These are phyloP conservation scores for Senna siamea DNA, from an alignment of 306 rosid species.

Conservation along the genomic window DNA sequence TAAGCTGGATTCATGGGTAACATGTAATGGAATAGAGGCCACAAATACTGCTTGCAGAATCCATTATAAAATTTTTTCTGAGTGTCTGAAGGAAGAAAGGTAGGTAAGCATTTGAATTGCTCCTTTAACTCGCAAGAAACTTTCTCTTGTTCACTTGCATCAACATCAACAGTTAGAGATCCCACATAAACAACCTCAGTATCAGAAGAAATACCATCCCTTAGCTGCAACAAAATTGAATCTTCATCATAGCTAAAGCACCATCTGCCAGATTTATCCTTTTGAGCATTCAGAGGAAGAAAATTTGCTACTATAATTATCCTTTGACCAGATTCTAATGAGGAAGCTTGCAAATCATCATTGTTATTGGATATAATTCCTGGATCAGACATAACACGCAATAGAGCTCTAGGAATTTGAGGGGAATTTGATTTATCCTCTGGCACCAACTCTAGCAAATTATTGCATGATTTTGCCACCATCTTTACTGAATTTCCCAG, in stretches of 20 bases:
- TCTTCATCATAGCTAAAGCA: constrained; percentile 76
- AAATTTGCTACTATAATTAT: constrained; percentile 68
- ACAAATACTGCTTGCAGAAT: constrained; percentile 75
- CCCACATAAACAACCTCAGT: constrained; percentile 70
- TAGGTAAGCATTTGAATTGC: constrained; percentile 65
- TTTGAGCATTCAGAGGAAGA: constrained; percentile 72
- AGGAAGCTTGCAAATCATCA: constrained; percentile 40
- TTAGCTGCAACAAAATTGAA: constrained; percentile 62
- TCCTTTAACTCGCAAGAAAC: constrained; percentile 56
- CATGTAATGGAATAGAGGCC: constrained; percentile 81
- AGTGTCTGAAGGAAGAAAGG: constrained; percentile 59
- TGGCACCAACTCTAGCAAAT: constrained; percentile 66
- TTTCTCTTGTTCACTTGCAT: constrained; percentile 58
- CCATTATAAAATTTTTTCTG: constrained; percentile 65
- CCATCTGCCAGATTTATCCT: constrained; percentile 72
- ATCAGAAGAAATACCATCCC: constrained; percentile 66
- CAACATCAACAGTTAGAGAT: constrained; percentile 60
- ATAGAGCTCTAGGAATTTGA: constrained; percentile 60
- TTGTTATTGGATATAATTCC: constrained; percentile 49
- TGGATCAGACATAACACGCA: constrained; percentile 56
- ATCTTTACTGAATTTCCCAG: constrained; percentile 43
- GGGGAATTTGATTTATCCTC: constrained; percentile 64
- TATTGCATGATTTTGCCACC: constrained; percentile 62
- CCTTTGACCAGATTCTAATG: constrained; percentile 48
- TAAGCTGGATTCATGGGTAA: constrained; percentile 63